Percentiles rank a stretch among this genome's conserved stretches.
Conservation (phyloP, 2,329 filamentous ascomycete species). For the Ophiostoma pallidulum region DNA sequence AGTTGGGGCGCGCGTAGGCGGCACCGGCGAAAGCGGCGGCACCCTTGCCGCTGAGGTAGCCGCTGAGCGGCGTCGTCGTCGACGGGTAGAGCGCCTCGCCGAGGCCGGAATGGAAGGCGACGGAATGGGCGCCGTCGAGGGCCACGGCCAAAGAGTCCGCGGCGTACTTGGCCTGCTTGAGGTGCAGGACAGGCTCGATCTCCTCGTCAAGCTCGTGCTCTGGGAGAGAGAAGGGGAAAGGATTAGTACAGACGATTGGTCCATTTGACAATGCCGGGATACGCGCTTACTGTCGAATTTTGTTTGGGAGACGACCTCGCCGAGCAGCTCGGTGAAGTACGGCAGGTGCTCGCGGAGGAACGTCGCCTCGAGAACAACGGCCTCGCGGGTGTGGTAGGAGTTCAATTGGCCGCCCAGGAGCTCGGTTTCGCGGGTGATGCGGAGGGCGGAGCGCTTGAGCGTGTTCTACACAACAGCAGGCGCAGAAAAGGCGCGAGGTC, state of each 20-base stretch:
- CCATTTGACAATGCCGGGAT: background rate
- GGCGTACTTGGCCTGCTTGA: conserved; percentile 66
- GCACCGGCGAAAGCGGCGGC: conserved; percentile 66
- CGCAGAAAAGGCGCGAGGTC: background rate
- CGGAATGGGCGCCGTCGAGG: conserved; percentile 72
- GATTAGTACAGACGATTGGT: background rate
- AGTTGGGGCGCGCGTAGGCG: conserved; percentile 82
- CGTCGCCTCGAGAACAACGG: conserved; percentile 82
- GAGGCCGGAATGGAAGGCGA: conserved; percentile 90
- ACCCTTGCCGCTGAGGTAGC: conserved; percentile 69
- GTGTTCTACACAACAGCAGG: conserved; percentile 55
- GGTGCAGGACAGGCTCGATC: conserved; percentile 64
- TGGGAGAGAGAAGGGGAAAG: conserved; percentile 37
- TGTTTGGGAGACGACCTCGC: conserved; percentile 80
- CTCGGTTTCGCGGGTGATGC: conserved; percentile 91
- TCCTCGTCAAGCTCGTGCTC: conserved; percentile 89
- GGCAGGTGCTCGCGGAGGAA: conserved; percentile 94
- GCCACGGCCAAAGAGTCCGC: conserved; percentile 57
- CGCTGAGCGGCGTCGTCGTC: conserved; percentile 59
- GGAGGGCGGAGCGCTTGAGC: conserved; percentile 74
- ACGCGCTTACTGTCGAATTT: conserved; percentile 63
- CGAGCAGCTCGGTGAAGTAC: conserved; percentile 93
- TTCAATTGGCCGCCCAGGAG: conserved; percentile 85
- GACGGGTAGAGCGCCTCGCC: conserved; percentile 68
- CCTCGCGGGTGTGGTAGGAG: conserved; percentile 86